phyloP scores from a whole-genome alignment of 2,329 filamentous ascomycete genomes.

The Cladosporium sp. region DNA sequence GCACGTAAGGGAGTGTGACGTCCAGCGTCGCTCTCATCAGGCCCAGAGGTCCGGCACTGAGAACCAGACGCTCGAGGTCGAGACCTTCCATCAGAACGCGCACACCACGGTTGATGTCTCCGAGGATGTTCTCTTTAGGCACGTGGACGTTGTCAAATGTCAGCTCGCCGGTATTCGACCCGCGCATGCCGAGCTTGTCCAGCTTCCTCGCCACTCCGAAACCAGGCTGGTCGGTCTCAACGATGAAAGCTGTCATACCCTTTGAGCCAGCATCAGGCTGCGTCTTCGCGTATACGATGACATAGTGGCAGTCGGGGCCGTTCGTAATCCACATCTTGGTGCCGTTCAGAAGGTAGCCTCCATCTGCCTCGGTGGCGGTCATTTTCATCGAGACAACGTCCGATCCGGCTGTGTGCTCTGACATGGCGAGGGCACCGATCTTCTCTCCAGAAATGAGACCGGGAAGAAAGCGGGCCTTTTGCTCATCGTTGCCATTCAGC shows the following conservation, averaged over 20 bases:
- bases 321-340: conserved; percentile 99
- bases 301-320: conserved; percentile 81
- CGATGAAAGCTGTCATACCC: conserved; percentile 91
- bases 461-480: conserved; percentile 76
- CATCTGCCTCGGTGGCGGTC: conserved; percentile 70
- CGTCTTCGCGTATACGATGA: conserved; percentile 97
- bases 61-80: conserved; percentile 85
- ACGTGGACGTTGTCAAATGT: conserved; percentile 89
- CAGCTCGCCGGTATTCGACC: conserved; percentile 91
- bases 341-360: conserved; percentile 79
- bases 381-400: conserved; percentile 97
- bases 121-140: conserved; percentile 73
- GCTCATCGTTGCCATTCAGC: conserved; percentile 72
- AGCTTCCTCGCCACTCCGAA: conserved; percentile 87
- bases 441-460: conserved; percentile 72
- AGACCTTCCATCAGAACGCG: conserved; percentile 93
- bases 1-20: conserved; percentile 78
- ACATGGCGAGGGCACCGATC: conserved; percentile 90
- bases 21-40: conserved; percentile 92
- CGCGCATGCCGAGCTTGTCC: conserved; percentile 97
- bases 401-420: conserved; percentile 80
- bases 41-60: conserved; percentile 83
- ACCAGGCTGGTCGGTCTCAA: conserved; percentile 64
- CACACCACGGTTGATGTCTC: conserved; percentile 73
- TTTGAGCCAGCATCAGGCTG: conserved; percentile 71